Evolutionary conservation across 805 yeast species (phyloP).

Genomic region (Kluyveromyces starmeri): DNA sequence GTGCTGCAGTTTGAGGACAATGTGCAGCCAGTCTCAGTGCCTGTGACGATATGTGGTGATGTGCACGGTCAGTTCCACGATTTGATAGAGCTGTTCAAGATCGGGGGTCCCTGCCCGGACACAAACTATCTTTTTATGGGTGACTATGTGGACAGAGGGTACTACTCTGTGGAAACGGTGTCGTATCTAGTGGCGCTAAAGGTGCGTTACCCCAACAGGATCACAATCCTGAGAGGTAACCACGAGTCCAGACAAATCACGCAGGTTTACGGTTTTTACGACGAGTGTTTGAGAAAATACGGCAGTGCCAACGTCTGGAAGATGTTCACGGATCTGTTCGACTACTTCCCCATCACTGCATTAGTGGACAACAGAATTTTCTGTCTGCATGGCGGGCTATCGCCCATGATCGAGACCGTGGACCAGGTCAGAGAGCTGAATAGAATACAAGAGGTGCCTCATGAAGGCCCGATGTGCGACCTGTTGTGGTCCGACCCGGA

Average conservation of each 20-base stretch:
- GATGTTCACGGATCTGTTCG: constrained; percentile 82
- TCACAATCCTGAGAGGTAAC: constrained; percentile 87
- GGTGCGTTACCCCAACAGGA: constrained; percentile 83
- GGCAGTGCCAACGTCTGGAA: constrained; percentile 94
- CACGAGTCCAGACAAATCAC: constrained; percentile 95
- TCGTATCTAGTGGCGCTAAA: constrained; percentile 84
- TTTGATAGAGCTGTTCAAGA: constrained; percentile 83
- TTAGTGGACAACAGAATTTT: constrained; percentile 83
- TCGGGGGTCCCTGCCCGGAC: constrained; percentile 90
- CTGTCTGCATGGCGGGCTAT: constrained; percentile 90
- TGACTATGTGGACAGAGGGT: constrained; percentile 88
- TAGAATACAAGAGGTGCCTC: constrained; percentile 93
- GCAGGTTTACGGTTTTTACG: constrained; percentile 92
- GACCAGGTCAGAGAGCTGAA: constrained; percentile 88
- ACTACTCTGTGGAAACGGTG: constrained; percentile 80
- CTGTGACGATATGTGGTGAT: constrained; percentile 96
- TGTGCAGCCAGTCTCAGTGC: constrained; percentile 90
- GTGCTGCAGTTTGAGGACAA: constrained; percentile 86
- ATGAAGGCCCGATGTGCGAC: constrained; percentile 97
- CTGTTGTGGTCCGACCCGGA: constrained; percentile 96
- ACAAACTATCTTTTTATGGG: constrained; percentile 86
- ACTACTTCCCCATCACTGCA: constrained; percentile 89
- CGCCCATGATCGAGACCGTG: constrained; percentile 88
- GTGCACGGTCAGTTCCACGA: constrained; percentile 96
- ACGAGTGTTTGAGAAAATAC: constrained; percentile 87